Evolutionary conservation across 2,329 filamentous ascomycete species (phyloP).

Genomic region (Colletotrichum nymphaeae): DNA sequence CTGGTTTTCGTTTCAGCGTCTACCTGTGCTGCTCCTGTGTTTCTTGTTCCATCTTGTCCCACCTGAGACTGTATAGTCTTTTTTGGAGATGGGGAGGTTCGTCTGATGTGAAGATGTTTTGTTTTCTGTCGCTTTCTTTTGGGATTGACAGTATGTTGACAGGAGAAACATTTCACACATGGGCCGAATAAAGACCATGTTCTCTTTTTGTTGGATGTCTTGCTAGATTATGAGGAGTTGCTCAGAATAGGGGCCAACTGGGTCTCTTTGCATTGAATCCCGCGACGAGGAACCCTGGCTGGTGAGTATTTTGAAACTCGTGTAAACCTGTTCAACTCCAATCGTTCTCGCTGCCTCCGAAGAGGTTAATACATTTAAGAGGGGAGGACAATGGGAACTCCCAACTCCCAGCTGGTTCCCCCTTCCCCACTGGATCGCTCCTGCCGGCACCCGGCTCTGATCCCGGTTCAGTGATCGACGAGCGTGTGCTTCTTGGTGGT

Average conservation of each 20-base stretch:
- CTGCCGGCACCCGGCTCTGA: not conserved
- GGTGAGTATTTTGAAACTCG: constrained; percentile 13
- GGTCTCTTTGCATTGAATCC: constrained; percentile 10
- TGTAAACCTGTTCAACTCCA: not conserved
- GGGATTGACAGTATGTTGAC: not conserved
- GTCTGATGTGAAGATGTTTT: not conserved
- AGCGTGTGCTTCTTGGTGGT: not conserved
- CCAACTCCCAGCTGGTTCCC: not conserved
- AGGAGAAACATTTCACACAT: not conserved
- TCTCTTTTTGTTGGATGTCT: not conserved
- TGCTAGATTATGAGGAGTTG: not conserved
- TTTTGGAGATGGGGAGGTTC: not conserved
- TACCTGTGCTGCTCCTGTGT: not conserved
- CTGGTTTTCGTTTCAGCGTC: not conserved
- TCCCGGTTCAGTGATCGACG: constrained; percentile 15
- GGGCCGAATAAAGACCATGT: not conserved
- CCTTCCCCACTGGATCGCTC: not conserved
- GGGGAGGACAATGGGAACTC: too few relatives aligned
- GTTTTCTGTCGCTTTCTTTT: not conserved
- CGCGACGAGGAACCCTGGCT: not conserved
- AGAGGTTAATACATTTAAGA: not conserved
- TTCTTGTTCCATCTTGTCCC: not conserved
- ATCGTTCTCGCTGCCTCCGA: not conserved
- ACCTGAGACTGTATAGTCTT: too few relatives aligned
- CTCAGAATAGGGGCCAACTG: too few relatives aligned